Conservation (phyloP, 441 rosid species). For the Mallotus japonicus region DNA sequence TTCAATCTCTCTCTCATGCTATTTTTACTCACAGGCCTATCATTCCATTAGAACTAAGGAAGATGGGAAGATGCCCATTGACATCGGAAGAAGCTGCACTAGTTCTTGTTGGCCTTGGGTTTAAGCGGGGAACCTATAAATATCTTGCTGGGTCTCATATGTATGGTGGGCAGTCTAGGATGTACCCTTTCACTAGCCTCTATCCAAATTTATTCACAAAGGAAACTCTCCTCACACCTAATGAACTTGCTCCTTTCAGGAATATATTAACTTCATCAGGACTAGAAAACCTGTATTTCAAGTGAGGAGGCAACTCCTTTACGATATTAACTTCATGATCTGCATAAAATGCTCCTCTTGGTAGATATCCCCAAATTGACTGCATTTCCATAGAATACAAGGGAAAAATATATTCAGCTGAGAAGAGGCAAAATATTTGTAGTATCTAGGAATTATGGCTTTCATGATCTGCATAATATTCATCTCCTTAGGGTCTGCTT, state of each 20-base stretch:
- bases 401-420: conserved; percentile 8
- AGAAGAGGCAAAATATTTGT: not conserved
- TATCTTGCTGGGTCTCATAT: conserved; percentile 79
- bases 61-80: conserved; percentile 78
- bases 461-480: no score
- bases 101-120: conserved; percentile 82
- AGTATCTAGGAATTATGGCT: no score
- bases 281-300: no score
- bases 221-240: conserved; percentile 73
- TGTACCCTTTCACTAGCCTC: conserved; percentile 65
- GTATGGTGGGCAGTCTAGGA: conserved; percentile 69
- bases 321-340: conserved; percentile 53
- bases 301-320: conserved; percentile 72
- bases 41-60: conserved; percentile 61
- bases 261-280: no score
- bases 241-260: conserved; percentile 76
- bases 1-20: conserved; percentile 9
- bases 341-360: conserved; percentile 67
- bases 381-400: conserved; percentile 38
- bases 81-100: conserved; percentile 97
- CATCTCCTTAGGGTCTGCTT: no score
- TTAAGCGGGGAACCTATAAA: conserved; percentile 59
- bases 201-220: conserved; percentile 86
- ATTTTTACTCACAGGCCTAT: conserved; percentile 41
- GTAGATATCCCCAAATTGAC: conserved; percentile 87